Evolutionary conservation across 225 moss, liverwort and hornwort genomes (phyloP).

Genomic region (Sphagnum contortum): DNA sequence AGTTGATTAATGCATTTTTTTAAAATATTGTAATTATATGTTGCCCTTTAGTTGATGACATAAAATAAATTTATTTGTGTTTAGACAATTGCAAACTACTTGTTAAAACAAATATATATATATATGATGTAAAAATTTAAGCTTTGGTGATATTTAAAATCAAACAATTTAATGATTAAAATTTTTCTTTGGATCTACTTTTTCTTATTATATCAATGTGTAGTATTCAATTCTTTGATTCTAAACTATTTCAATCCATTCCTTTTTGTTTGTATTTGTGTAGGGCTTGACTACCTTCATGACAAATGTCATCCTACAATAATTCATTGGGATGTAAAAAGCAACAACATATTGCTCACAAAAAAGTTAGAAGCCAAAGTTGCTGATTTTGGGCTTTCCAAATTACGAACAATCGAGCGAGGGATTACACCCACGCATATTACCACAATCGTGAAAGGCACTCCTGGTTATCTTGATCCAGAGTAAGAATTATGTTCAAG

Average conservation of each 20-base stretch:
- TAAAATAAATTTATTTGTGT: too few relatives aligned
- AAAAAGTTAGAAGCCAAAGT: constrained; percentile 32
- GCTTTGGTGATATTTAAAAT: not conserved
- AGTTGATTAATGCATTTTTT: too few relatives aligned
- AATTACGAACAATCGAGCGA: constrained; percentile 16
- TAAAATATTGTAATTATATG: too few relatives aligned
- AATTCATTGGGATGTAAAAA: constrained; percentile 52
- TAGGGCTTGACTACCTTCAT: constrained; percentile 57
- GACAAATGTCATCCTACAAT: constrained; percentile 35
- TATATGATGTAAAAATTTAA: not conserved
- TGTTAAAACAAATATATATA: too few relatives aligned
- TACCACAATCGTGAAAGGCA: constrained; percentile 36
- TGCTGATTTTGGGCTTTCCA: constrained; percentile 61
- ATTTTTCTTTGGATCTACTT: not conserved
- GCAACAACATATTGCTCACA: constrained; percentile 53
- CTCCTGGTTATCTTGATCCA: constrained; percentile 47
- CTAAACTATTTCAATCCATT: too few relatives aligned
- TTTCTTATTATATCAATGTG: not conserved
- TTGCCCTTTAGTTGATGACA: too few relatives aligned
- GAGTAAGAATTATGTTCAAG: constrained; percentile 10
- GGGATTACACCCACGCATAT: constrained; percentile 12
- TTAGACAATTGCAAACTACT: too few relatives aligned
- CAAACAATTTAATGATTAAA: not conserved
- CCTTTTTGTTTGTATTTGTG: constrained; percentile 1
- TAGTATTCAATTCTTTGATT: not conserved